Base-by-base conservation (phyloP, 768 basidiomycete species). In the Podaxis sp. region DNA sequence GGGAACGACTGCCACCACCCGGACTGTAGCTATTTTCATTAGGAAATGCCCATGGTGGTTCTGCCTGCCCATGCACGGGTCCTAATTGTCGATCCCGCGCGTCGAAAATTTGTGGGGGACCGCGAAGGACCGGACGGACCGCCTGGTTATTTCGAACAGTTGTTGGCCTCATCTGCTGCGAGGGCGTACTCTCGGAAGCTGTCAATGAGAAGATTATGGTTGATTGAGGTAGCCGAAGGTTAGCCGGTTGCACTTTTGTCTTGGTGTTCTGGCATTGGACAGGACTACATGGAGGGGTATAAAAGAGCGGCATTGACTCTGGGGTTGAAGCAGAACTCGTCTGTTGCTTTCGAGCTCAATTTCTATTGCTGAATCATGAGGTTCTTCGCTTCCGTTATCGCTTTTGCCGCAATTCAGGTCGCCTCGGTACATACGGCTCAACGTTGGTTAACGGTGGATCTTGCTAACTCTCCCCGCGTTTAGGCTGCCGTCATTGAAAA, bases 341-440 rank as follows among this genome's bases (percentile, higher is more conserved):
- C 39, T 40, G 11, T 3, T 51, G 4, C 28, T 52, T 44, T 63
- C 48, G 61, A 56, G 54, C 42, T 63, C 59, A 26, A 39, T 28
- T 42, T 7, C 13, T 8, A 36, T 19, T 33, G 19, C 46, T 56
- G 26, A 44, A 63, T 46, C 30, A 77, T 77, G 76, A 74, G 75
- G 75, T 75, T 72, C 72, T 64, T 74, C 56, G 49, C 70, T 55
- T 73, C 73, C 63, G 42, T 74, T 64, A 40, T 77, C 65, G 73
- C 73, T 61, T 70, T 76, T 57, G 63, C 72, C 40, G 72, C 71
- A 36, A 59, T 74, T 65, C 73, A 73, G 55, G 66, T 71, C 52
- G 70, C 70, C 46, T 71, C 68, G 52, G 75, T 76, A 62, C 30
- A 69, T 59, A 26, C 36, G 40, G 33, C 13, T 52, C 9, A 39